Percentiles rank a stretch among this genome's conserved stretches.
Evolutionary conservation across 148 eudicot species (phyloP).

Genomic region (Amaranthus hypochondriacus): DNA sequence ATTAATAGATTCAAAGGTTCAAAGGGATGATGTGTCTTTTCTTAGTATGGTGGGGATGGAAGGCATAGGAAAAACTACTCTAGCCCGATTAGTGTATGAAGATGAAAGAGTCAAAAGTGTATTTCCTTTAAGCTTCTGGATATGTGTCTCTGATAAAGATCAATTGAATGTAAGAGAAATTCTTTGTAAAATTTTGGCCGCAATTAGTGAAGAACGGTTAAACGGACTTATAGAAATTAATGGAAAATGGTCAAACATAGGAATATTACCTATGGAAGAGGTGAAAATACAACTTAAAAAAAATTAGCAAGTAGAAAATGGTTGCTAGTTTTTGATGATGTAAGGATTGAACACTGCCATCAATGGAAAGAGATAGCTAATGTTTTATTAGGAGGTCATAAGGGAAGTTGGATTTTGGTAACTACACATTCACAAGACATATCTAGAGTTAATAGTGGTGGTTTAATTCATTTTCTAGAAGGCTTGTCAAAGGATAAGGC

Average conservation of each 20-base stretch:
- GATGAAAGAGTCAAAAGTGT: neutral
- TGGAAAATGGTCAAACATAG: neutral
- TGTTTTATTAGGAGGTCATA: neutral
- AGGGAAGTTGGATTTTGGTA: neutral
- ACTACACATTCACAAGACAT: neutral
- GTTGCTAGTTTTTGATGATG: neutral
- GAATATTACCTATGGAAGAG: neutral
- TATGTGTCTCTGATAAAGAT: neutral
- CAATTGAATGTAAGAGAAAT: neutral
- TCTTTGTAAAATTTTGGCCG: neutral
- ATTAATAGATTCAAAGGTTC: neutral
- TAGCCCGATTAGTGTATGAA: neutral
- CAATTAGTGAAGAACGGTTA: neutral
- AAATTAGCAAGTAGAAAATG: neutral
- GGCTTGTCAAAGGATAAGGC: neutral
- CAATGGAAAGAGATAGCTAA: neutral
- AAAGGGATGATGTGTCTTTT: neutral
- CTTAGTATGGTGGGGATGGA: neutral
- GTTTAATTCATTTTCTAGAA: neutral
- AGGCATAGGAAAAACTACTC: neutral
- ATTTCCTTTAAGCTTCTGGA: neutral
- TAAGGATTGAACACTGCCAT: neutral
- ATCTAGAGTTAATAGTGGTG: neutral
- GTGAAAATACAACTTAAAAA: neutral
- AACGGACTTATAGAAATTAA: too few species aligned